Conservation (phyloP, 2,329 filamentous ascomycete genomes). For the Cladophialophora bantiana region DNA sequence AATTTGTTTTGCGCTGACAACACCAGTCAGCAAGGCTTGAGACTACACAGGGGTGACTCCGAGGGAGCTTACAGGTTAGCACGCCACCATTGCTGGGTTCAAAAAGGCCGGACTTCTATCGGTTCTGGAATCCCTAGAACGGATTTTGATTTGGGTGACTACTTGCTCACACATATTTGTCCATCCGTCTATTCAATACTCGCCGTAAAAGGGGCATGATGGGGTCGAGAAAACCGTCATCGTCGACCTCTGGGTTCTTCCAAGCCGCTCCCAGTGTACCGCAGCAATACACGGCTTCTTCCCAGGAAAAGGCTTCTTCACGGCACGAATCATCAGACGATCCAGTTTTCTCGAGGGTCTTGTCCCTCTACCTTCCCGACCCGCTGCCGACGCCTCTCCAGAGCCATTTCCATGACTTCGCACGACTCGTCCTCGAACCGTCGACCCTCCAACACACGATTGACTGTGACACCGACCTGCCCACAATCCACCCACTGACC, state of each 20-base stretch:
- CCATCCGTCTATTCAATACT: not conserved
- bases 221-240: slow-evolving; percentile 31
- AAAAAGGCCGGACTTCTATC: not conserved
- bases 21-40: not conserved
- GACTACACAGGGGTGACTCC: not conserved
- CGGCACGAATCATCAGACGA: slow-evolving; percentile 30
- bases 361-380: slow-evolving; percentile 33
- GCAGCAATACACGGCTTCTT: slow-evolving; percentile 30
- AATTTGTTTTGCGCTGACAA: not conserved
- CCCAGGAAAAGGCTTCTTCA: not conserved
- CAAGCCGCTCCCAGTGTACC: slow-evolving; percentile 32
- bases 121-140: no score
- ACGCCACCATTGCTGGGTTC: not conserved
- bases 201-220: not conserved
- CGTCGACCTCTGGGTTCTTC: slow-evolving; percentile 36
- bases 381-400: slow-evolving; percentile 24
- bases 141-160: not conserved
- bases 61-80: not conserved
- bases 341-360: slow-evolving; percentile 26
- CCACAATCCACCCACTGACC: slow-evolving; percentile 33
- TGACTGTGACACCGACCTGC: slow-evolving; percentile 35
- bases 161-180: not conserved
- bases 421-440: slow-evolving; percentile 31
- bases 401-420: slow-evolving; percentile 35
- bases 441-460: slow-evolving; percentile 34